These are phyloP conservation scores for Polytrichum formosum DNA, from an alignment of 225 moss, liverwort and hornwort genomes.

Conservation along the genomic window DNA sequence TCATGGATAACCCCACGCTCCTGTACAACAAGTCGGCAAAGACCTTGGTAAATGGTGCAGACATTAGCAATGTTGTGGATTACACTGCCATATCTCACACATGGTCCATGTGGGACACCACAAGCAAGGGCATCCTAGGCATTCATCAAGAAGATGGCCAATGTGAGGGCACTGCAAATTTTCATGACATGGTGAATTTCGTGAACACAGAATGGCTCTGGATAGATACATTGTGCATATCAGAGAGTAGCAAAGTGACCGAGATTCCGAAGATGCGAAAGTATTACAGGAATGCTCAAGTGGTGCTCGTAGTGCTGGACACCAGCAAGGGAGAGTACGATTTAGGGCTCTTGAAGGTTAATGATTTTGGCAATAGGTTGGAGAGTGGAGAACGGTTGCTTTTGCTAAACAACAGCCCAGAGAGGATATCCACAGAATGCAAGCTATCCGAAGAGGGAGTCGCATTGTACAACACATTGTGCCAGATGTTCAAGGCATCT, in stretches of 20 bases:
- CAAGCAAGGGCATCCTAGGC: conserved; percentile 6
- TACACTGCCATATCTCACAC: conserved; percentile 9
- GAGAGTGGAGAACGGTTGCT: neutral
- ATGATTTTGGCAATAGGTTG: neutral
- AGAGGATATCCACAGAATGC: neutral
- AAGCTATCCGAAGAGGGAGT: conserved; percentile 5
- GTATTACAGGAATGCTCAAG: conserved; percentile 13
- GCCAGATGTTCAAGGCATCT: conserved; percentile 10
- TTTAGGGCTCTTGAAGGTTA: conserved; percentile 3
- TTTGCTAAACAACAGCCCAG: conserved; percentile 3
- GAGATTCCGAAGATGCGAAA: conserved; percentile 9
- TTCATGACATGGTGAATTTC: conserved; percentile 5
- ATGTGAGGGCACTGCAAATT: conserved; percentile 6
- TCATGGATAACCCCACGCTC: conserved; percentile 11
- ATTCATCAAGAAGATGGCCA: conserved; percentile 2
- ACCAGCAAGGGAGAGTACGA: conserved; percentile 4
- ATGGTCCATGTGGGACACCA: conserved; percentile 11
- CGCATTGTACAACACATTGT: conserved; percentile 9
- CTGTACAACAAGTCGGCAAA: conserved; percentile 7
- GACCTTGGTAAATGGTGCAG: conserved; percentile 13
- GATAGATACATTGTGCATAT: conserved; percentile 11
- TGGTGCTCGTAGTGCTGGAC: conserved; percentile 14
- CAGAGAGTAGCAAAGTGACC: conserved; percentile 2
- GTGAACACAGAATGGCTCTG: conserved; percentile 12
- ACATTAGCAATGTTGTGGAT: neutral